Conservation (phyloP, 129 eudicot genomes). For the Flaveria robusta region DNA sequence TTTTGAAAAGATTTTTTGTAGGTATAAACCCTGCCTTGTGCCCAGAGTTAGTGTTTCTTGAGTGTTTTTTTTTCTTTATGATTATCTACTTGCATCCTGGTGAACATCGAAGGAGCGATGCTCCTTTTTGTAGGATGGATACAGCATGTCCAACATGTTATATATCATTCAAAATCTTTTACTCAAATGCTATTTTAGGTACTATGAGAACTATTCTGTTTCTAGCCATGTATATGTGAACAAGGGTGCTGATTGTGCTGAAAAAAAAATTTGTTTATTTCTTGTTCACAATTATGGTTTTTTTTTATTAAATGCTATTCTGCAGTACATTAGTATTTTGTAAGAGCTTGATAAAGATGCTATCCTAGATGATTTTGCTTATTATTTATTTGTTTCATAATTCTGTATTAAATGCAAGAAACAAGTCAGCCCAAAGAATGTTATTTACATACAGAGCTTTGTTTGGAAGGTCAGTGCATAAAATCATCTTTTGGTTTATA, state of each 20-base stretch:
- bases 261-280: slow-evolving; percentile 7
- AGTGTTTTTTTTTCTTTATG: neutral
- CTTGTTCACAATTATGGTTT: slow-evolving; percentile 1
- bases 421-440: slow-evolving; percentile 99
- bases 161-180: slow-evolving; percentile 12
- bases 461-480: slow-evolving; percentile 76
- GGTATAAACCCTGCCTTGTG: slow-evolving; percentile 1
- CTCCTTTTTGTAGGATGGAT: neutral
- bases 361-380: slow-evolving; percentile 8
- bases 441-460: slow-evolving; percentile 67
- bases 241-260: slow-evolving; percentile 18
- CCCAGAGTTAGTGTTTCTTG: slow-evolving; percentile 24
- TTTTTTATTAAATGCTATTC: neutral
- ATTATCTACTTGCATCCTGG: slow-evolving; percentile 7
- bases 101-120: slow-evolving; percentile 14
- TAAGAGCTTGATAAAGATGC: slow-evolving; percentile 25
- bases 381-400: slow-evolving; percentile 20
- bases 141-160: slow-evolving; percentile 3
- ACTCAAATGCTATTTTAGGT: slow-evolving; percentile 2
- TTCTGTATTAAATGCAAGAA: slow-evolving; percentile 77
- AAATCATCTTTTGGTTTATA: slow-evolving; percentile 2
- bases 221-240: slow-evolving; percentile 15
- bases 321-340: neutral
- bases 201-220: slow-evolving; percentile 12
- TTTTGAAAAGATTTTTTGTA: neutral